phyloP scores from a whole-genome alignment of 2,329 filamentous ascomycete genomes.

The Curvularia sp. region DNA sequence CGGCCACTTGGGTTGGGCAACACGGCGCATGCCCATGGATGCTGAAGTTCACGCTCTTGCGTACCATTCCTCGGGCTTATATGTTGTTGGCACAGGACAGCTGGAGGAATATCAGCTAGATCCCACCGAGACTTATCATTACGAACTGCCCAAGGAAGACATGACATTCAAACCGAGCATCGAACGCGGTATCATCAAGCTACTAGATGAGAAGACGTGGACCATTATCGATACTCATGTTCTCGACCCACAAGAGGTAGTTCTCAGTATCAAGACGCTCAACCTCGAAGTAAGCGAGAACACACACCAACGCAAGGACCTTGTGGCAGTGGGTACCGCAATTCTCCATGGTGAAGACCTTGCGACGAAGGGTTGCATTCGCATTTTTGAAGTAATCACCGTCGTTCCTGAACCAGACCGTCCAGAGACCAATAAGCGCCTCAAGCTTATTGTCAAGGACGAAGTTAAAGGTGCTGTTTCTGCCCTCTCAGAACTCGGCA shows the following conservation, averaged over 20 bases:
- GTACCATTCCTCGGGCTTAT: slow-evolving; percentile 79
- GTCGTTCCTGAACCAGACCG: slow-evolving; percentile 88
- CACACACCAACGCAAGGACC: slow-evolving; percentile 82
- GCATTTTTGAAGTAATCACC: slow-evolving; percentile 88
- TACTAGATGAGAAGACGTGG: slow-evolving; percentile 80
- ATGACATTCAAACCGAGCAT: slow-evolving; percentile 69
- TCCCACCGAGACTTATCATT: slow-evolving; percentile 83
- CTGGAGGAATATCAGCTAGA: slow-evolving; percentile 74
- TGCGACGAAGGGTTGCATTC: slow-evolving; percentile 81
- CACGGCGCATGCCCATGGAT: slow-evolving; percentile 73
- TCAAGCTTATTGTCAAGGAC: slow-evolving; percentile 88
- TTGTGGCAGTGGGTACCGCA: slow-evolving; percentile 85
- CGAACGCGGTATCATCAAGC: slow-evolving; percentile 75
- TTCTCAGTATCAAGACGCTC: slow-evolving; percentile 83
- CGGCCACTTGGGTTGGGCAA: slow-evolving; percentile 76
- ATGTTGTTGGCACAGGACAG: slow-evolving; percentile 75
- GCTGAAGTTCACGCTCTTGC: slow-evolving; percentile 75
- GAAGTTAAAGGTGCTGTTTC: slow-evolving; percentile 93
- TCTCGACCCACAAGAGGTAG: slow-evolving; percentile 75
- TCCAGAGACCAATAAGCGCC: slow-evolving; percentile 82
- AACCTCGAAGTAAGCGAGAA: slow-evolving; percentile 90
- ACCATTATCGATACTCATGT: slow-evolving; percentile 77
- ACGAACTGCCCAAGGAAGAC: slow-evolving; percentile 75
- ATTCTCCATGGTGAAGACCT: slow-evolving; percentile 90
- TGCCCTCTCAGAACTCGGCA: slow-evolving; percentile 81